A percentile compares a stretch with the other conserved stretches of the same genome.
Conservation (phyloP, 2,329 filamentous ascomycete genomes). For the Dactylonectria estremocensis region DNA sequence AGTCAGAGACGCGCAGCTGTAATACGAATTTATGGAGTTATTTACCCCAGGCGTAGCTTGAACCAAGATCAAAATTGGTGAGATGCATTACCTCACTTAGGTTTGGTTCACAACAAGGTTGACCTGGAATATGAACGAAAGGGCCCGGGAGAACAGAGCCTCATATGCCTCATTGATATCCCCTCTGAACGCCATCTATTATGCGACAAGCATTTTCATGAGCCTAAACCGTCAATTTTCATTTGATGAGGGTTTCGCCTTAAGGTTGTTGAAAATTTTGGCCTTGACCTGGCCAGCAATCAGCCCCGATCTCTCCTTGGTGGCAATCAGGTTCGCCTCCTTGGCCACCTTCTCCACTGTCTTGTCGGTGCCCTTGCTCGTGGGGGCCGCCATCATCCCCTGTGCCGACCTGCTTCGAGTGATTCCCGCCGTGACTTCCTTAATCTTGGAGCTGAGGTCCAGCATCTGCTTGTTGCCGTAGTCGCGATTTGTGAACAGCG, state of each 20-base stretch:
- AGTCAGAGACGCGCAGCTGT: neutral
- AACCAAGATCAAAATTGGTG: neutral
- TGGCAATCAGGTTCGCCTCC: constrained; percentile 73
- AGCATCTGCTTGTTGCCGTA: constrained; percentile 94
- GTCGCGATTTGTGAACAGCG: constrained; percentile 91
- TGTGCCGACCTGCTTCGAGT: constrained; percentile 46
- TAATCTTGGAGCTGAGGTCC: constrained; percentile 88
- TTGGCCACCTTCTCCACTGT: constrained; percentile 73
- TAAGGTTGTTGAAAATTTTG: constrained; percentile 69
- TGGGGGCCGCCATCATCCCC: constrained; percentile 44
- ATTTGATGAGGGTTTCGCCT: constrained; percentile 38
- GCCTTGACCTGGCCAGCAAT: constrained; percentile 75
- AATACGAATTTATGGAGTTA: neutral
- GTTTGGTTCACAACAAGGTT: neutral
- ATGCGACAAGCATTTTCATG: constrained; percentile 42
- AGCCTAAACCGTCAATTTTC: constrained; percentile 30
- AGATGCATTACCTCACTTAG: neutral
- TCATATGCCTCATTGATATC: constrained; percentile 34
- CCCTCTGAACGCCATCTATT: constrained; percentile 50
- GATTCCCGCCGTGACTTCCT: constrained; percentile 68
- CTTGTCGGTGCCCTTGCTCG: constrained; percentile 55
- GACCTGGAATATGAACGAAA: neutral
- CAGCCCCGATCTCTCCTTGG: constrained; percentile 74
- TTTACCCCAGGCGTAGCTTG: too few species aligned
- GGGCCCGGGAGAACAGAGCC: constrained; percentile 12